Percentiles rank a stretch among this genome's conserved stretches.
phyloP scores from a whole-genome alignment of 139 green algal species.

The Pycnococcus provasolii region DNA sequence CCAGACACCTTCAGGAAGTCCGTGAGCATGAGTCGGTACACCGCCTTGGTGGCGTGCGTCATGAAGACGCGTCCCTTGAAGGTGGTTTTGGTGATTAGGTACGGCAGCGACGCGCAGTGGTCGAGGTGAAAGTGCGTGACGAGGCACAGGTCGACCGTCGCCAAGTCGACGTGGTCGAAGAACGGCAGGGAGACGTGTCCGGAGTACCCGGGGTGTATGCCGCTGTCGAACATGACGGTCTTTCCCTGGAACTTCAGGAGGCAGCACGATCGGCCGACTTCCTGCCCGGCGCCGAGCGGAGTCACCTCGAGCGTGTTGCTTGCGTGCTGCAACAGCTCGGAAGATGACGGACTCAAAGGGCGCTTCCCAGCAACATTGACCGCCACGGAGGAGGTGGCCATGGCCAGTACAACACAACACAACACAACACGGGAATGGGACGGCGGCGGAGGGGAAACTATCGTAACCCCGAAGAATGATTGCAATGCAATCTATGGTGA shows the following conservation, averaged over 20 bases:
- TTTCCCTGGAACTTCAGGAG: slow-evolving; percentile 67
- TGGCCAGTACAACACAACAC: too few species aligned
- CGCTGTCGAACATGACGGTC: slow-evolving; percentile 68
- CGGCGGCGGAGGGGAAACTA: too few species aligned
- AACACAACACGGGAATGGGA: too few species aligned
- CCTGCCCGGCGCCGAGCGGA: slow-evolving; percentile 82
- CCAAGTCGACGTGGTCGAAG: slow-evolving; percentile 76
- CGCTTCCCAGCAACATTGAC: too few species aligned
- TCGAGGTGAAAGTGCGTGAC: slow-evolving; percentile 98
- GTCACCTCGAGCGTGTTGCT: slow-evolving; percentile 54
- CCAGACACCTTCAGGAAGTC: slow-evolving; percentile 68
- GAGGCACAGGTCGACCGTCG: slow-evolving; percentile 72
- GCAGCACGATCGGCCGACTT: slow-evolving; percentile 91
- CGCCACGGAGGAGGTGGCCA: too few species aligned
- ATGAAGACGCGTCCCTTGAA: slow-evolving; percentile 94
- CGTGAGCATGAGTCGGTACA: slow-evolving; percentile 76
- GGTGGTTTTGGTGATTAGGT: slow-evolving; percentile 63
- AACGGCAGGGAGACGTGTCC: slow-evolving; percentile 75
- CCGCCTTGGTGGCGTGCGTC: slow-evolving; percentile 96
- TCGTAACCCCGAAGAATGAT: too few species aligned
- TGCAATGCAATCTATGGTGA: too few species aligned
- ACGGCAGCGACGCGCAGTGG: slow-evolving; percentile 90
- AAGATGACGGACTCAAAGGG: too few species aligned
- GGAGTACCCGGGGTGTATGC: slow-evolving; percentile 83
- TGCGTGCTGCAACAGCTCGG: too few species aligned